phyloP scores from a whole-genome alignment of 176 grass and related monocot species.

The maize (Zea mays) region Zm-B73-REFERENCE-NAM-5.0 NC_050102.1:165642501-165643000 shows the following conservation, averaged over 20 bases:
- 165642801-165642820: neutral
- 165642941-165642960: slow-evolving; percentile 16
- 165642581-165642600: too few species aligned
- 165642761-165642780: slow-evolving; percentile 6
- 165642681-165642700: neutral
- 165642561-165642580: too few species aligned
- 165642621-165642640: too few species aligned
- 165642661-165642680: too few species aligned
- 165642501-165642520: too few species aligned
- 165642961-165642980: slow-evolving; percentile 28
- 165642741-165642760: neutral
- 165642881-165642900: slow-evolving; percentile 31
- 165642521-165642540: too few species aligned
- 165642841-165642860: slow-evolving; percentile 21
- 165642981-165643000: slow-evolving; percentile 25
- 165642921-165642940: slow-evolving; percentile 25
- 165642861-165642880: slow-evolving; percentile 40
- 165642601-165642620: too few species aligned
- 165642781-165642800: neutral
- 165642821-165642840: neutral
- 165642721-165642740: neutral
- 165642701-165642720: neutral
- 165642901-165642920: slow-evolving; percentile 27
- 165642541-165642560: too few species aligned
- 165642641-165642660: too few species aligned